Conservation (phyloP, 306 rosid genomes). For the Cucumis hystrix region DNA sequence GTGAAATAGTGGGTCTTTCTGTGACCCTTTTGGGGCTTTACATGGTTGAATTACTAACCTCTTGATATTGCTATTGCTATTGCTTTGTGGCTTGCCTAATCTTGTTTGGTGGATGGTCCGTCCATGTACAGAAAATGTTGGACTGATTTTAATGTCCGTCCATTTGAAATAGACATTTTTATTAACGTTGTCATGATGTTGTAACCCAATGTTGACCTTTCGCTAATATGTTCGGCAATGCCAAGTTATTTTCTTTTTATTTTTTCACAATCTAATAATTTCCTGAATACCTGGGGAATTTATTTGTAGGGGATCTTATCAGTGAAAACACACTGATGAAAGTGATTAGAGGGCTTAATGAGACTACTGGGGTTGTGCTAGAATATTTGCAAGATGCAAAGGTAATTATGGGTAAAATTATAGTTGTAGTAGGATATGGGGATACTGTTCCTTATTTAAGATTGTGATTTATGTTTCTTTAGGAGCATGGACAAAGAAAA, state of each 20-base stretch:
- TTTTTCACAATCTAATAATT: not conserved
- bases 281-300: not conserved
- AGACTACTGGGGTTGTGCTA: constrained; percentile 58
- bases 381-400: constrained; percentile 87
- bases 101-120: too few relatives aligned
- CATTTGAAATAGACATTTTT: too few relatives aligned
- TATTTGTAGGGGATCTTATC: constrained; percentile 33
- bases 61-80: not conserved
- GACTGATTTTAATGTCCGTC: too few relatives aligned
- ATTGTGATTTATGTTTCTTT: constrained; percentile 19
- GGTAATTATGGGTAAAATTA: constrained; percentile 29
- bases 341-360: constrained; percentile 65
- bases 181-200: too few relatives aligned
- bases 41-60: not conserved
- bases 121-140: too few relatives aligned
- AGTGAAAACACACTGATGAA: constrained; percentile 40
- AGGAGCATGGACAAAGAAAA: constrained; percentile 73
- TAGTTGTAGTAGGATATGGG: constrained; percentile 7
- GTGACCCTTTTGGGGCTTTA: not conserved
- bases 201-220: too few relatives aligned
- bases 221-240: not conserved
- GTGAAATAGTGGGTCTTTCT: not conserved
- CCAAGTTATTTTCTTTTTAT: not conserved
- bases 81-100: not conserved
- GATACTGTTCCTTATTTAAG: constrained; percentile 3